Base-by-base conservation (phyloP, 116 monocot species). In the Thalassia testudinum region DNA sequence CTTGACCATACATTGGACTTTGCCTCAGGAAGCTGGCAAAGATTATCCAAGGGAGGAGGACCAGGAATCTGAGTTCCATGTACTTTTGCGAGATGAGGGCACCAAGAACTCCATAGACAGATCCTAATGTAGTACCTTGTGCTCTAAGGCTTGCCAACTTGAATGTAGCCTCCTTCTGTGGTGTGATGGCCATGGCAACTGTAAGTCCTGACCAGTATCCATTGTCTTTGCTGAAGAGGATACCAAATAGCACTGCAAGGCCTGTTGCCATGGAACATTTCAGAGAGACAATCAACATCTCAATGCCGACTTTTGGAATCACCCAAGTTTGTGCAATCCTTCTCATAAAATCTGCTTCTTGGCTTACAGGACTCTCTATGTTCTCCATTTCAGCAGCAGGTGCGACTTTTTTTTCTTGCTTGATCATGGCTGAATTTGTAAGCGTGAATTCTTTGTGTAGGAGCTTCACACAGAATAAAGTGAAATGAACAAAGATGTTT, bases 41-140 rank as follows among this genome's bases (percentile, higher is more conserved):
- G 20, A 77, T 25, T 24, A 80, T 68, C 67, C 67, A 86, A 1
- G 86, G 86, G 21, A 86, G 62, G 21, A 86, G 69, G 12, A 34
- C 52, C 7, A 77, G 26, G 60, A 86, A 65, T 22, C 86, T 64
- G 12, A 71, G 28, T 50, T 71, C 68, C 74, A 77, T 80, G 13
- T 59, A 71, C 37, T 74, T 48, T 23, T 77, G 64, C 14, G 77
- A 74, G 19, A 80, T 65, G 8, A 69, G 7, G 25, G 74, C 44
- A 37, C 71, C 74, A 5, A 86, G 38, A 12, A 80, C 61, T 27
- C 77, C 86, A 19, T 72, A 86, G 16, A 77, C 49, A 0, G 86
- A 77, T 12, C 86, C 86, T 12, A 86, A 12, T 5, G 70, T 65
- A 0, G 86, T 77, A 5, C 86, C 86, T 52, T 86, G 86, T 23